Evolutionary conservation across 768 basidiomycete species (phyloP).

Genomic region (Tremella mesenterica): DNA sequence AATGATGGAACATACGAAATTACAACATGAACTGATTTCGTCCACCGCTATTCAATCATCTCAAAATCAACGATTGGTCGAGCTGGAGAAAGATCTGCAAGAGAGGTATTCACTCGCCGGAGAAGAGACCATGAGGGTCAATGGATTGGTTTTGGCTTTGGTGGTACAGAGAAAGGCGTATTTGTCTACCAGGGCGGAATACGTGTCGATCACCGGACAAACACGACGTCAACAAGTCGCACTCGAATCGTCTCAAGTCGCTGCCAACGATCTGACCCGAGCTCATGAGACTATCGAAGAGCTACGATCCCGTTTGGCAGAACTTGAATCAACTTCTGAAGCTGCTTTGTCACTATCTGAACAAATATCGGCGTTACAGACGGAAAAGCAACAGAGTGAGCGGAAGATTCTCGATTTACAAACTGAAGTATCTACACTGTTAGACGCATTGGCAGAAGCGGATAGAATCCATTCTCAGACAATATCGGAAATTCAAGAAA

Average conservation of each 20-base stretch:
- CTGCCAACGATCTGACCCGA: too few relatives aligned
- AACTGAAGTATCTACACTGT: background rate
- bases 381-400: background rate
- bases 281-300: background rate
- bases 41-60: background rate
- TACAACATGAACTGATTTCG: background rate
- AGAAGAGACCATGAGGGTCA: background rate
- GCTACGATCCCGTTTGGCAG: background rate
- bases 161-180: background rate
- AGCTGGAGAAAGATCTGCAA: slow-evolving; percentile 1
- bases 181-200: background rate
- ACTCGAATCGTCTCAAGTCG: too few relatives aligned
- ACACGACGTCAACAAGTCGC: too few relatives aligned
- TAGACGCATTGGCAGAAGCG: background rate
- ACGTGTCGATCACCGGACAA: background rate
- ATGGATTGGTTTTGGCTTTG: background rate
- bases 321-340: background rate
- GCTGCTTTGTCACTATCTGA: background rate
- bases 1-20: background rate
- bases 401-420: background rate
- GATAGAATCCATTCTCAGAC: background rate
- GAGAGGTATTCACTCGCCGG: slow-evolving; percentile 1
- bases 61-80: background rate
- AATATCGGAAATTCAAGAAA: background rate
- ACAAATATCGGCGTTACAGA: background rate